These are phyloP conservation scores for Stereocaulon alpinum DNA, from an alignment of 495 filamentous ascomycete genomes.

Conservation along the genomic window DNA sequence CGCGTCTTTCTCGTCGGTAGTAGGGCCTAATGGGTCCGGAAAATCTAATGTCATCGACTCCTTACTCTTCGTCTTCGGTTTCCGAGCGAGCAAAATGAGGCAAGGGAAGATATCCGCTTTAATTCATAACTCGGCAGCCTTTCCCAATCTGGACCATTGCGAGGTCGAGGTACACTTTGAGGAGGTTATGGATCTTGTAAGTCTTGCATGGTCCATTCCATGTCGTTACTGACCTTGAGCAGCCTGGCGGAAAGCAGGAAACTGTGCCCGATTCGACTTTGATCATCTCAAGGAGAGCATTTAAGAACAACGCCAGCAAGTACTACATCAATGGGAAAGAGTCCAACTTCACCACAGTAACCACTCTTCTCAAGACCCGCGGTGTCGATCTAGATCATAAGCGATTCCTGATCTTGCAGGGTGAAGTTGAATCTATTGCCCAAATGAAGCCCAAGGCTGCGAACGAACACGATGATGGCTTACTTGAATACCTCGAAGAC, in stretches of 20 bases:
- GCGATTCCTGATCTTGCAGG: constrained; percentile 92
- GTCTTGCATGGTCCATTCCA: constrained; percentile 12
- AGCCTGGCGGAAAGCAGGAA: constrained; percentile 58
- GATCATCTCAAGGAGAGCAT: constrained; percentile 81
- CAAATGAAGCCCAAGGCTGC: constrained; percentile 98
- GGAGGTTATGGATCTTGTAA: constrained; percentile 72
- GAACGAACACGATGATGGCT: constrained; percentile 89
- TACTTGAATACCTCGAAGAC: constrained; percentile 94
- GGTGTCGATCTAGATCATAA: constrained; percentile 97
- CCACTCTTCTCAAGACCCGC: constrained; percentile 72
- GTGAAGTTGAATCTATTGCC: constrained; percentile 95
- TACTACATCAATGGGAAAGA: constrained; percentile 89
- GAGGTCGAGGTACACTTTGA: constrained; percentile 95
- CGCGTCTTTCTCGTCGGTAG: constrained; percentile 95
- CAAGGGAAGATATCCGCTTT: constrained; percentile 97
- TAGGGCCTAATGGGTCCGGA: constrained; percentile 94
- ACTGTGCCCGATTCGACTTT: constrained; percentile 73
- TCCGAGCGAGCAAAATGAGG: constrained; percentile 97
- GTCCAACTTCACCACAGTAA: constrained; percentile 86
- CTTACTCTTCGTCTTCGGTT: constrained; percentile 93
- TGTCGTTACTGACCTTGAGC: constrained; percentile 18
- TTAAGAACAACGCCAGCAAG: constrained; percentile 95
- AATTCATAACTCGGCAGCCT: constrained; percentile 88
- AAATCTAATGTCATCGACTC: constrained; percentile 99
- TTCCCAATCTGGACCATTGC: constrained; percentile 75